A percentile compares a stretch with the other conserved stretches of the same genome.
These are phyloP conservation scores for Monosporascus sp. DNA, from an alignment of 2,329 filamentous ascomycete species.

Conservation along the genomic window DNA sequence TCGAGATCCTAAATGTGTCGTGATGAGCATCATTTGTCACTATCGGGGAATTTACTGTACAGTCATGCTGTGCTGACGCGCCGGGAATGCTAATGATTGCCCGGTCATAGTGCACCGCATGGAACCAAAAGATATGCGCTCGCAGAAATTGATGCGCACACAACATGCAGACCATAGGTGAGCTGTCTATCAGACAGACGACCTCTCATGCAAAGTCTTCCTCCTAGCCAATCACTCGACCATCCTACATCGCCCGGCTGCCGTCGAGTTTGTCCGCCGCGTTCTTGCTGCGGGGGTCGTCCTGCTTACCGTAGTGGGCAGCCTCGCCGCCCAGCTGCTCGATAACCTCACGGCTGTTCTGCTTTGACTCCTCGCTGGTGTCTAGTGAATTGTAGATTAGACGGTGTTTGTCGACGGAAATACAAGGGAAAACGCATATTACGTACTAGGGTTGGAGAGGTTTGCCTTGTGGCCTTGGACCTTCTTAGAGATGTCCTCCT, in stretches of 20 bases:
- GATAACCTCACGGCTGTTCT: constrained; percentile 35
- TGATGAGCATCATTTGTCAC: no score
- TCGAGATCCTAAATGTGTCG: no score
- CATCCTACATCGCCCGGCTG: constrained; percentile 23
- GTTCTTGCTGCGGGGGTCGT: constrained; percentile 35
- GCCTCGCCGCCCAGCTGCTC: constrained; percentile 36
- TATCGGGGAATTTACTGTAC: no score
- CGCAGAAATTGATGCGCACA: no score
- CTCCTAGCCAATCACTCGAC: neutral
- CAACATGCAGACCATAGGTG: no score
- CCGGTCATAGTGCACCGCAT: no score
- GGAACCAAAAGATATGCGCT: no score
- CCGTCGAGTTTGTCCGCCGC: constrained; percentile 34
- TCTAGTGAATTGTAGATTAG: constrained; percentile 20
- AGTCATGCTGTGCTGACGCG: no score
- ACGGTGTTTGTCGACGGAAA: no score
- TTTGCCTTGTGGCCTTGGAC: constrained; percentile 27
- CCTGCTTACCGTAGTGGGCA: constrained; percentile 36
- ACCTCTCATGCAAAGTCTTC: no score
- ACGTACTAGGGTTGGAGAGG: constrained; percentile 27
- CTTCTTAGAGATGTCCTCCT: constrained; percentile 7
- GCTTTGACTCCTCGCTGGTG: constrained; percentile 39
- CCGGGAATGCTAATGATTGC: no score
- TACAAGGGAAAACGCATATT: neutral
- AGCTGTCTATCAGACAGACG: no score